Conservation (phyloP, 2,329 filamentous ascomycete genomes). For the Fusarium humuli region DNA sequence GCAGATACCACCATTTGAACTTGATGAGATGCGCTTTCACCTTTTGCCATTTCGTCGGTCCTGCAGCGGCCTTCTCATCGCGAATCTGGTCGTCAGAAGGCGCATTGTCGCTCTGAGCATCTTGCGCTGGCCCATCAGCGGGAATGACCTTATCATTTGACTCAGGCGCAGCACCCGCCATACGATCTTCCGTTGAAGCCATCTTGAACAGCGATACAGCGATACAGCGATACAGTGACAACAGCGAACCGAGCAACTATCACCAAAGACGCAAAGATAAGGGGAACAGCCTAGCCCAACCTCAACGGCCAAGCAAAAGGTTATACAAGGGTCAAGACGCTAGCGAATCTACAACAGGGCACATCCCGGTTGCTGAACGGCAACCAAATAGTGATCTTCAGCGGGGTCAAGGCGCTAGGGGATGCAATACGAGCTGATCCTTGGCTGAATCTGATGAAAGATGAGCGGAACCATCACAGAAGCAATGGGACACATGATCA, state of each 20-base stretch:
- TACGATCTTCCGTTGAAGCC: slow-evolving; percentile 1
- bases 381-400: slow-evolving; percentile 25
- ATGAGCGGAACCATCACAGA: neutral
- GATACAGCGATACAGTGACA: neutral
- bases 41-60: slow-evolving; percentile 51
- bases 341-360: slow-evolving; percentile 5
- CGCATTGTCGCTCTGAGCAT: slow-evolving; percentile 21
- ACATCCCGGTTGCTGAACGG: neutral
- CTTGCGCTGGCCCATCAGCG: neutral
- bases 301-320: neutral
- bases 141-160: neutral
- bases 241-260: neutral
- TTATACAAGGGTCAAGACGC: slow-evolving; percentile 23
- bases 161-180: neutral
- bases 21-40: slow-evolving; percentile 53
- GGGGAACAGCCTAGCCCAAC: neutral
- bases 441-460: slow-evolving; percentile 2
- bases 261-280: neutral
- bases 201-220: neutral
- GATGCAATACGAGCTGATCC: slow-evolving; percentile 11
- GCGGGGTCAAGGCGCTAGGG: slow-evolving; percentile 10
- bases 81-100: slow-evolving; percentile 31
- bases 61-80: slow-evolving; percentile 20
- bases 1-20: slow-evolving; percentile 59
- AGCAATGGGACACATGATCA: slow-evolving; percentile 11